Base-by-base conservation (phyloP, 73 alveolate species). In the Tetrahymena elliotti region DNA sequence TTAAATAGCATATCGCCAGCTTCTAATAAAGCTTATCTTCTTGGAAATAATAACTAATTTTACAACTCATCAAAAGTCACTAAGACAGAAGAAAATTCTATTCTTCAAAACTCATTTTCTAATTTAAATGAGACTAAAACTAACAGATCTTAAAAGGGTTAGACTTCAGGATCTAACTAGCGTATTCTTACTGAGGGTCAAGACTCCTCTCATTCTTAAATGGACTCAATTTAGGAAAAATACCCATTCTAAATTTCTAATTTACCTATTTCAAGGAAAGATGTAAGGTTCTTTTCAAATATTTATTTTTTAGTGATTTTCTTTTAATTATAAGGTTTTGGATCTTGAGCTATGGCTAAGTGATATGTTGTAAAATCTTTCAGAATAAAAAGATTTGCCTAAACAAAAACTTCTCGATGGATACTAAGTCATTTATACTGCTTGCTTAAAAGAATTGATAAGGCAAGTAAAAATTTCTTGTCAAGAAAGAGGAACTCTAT, bases 391-490 rank as follows among this genome's bases (percentile, higher is more conserved):
- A 68, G 88, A 68, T 24, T 68, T 68, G n/a, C 88, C 88, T 6
- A 68, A 68, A 68, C n/a, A 68, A 68, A 68, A 68, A 68, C 36
- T 68, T 27, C 34, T 68, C 16, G 88, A 68, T 68, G 82, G 83
- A 0, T 94, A 93, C 52, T 92, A 92, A 94, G 68, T 95, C 22
- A 94, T 96, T 10, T 96, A 95, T 92, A 93, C 97, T n/a, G 96
- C 97, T 38, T 93, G 97, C 34, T 95, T 96, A 54, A 53, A 95
- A 33, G 97, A 96, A 38, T 38, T 96, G 22, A 93, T 94, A 18
- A 52, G 98, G 82, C 93, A 96, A 84, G 96, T 96, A 12, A 68
- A 95, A 41, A 94, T 93, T 41, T 94, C 95, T 24, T 96, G 98
- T 83, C 15, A 82, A 24, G 94, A 95, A 84, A 35, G 98, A 84